Percentiles rank a stretch among this genome's conserved stretches.
These are phyloP conservation scores for Lithocarpus polystachyus DNA, from an alignment of 306 rosid genomes.

Conservation along the genomic window DNA sequence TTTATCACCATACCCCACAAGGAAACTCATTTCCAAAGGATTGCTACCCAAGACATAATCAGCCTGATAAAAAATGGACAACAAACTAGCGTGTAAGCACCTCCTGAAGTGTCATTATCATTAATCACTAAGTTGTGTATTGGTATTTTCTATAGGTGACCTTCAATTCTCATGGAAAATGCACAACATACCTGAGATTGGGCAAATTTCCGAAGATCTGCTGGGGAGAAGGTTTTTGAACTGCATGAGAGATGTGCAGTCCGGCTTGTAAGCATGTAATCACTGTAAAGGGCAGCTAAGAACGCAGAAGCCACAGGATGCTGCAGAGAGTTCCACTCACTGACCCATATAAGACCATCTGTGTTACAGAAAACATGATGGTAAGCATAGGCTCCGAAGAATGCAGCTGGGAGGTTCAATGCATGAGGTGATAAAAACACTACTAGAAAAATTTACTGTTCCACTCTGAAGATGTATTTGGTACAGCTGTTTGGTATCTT, in stretches of 20 bases:
- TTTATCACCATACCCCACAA: slow-evolving; percentile 82
- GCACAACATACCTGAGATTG: slow-evolving; percentile 64
- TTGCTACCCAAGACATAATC: slow-evolving; percentile 89
- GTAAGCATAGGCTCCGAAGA: background rate
- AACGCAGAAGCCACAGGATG: slow-evolving; percentile 98
- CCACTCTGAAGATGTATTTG: background rate
- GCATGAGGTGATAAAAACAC: background rate
- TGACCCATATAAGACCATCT: slow-evolving; percentile 87
- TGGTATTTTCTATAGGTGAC: background rate
- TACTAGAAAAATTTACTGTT: background rate
- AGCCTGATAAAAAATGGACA: slow-evolving; percentile 47
- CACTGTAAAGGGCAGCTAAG: slow-evolving; percentile 84
- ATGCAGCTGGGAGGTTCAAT: background rate
- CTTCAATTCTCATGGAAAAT: background rate
- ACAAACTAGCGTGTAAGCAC: slow-evolving; percentile 6
- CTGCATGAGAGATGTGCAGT: slow-evolving; percentile 54
- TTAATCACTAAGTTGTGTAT: slow-evolving; percentile 10
- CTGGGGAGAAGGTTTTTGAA: slow-evolving; percentile 55
- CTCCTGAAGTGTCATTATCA: background rate
- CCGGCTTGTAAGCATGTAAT: slow-evolving; percentile 84
- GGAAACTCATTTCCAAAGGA: slow-evolving; percentile 78
- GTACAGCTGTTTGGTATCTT: background rate
- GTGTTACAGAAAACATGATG: slow-evolving; percentile 13
- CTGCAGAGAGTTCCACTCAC: slow-evolving; percentile 86
- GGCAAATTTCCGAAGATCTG: slow-evolving; percentile 75